Conservation (phyloP, 305 asterid genomes). For the Rubia tinctorum region DNA sequence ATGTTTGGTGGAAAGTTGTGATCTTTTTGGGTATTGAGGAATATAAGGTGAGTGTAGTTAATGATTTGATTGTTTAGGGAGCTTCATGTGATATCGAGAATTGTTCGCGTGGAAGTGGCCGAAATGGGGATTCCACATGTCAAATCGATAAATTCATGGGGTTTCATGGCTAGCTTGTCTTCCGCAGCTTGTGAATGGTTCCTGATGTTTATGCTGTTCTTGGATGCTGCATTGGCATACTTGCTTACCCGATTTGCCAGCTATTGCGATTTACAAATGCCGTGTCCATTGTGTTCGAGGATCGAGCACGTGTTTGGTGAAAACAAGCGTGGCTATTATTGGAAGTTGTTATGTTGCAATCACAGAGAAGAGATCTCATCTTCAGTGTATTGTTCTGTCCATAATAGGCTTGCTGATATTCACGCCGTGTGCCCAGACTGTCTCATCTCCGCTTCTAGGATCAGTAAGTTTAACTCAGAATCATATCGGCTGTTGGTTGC, state of each 20-base stretch:
- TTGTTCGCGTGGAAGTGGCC: conserved; percentile 38
- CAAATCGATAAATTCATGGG: conserved; percentile 34
- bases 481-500: conserved; percentile 47
- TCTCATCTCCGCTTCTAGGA: conserved; percentile 38
- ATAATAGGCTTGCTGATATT: conserved; percentile 53
- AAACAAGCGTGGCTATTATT: conserved; percentile 37
- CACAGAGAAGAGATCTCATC: conserved; percentile 77
- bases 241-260: conserved; percentile 54
- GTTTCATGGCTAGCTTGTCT: conserved; percentile 53
- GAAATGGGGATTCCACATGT: conserved; percentile 37
- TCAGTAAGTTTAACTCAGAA: conserved; percentile 35
- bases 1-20: neutral
- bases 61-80: conserved; percentile 19
- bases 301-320: conserved; percentile 39
- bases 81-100: conserved; percentile 27
- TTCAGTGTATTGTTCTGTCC: conserved; percentile 51
- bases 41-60: conserved; percentile 4
- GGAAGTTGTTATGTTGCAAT: conserved; percentile 45
- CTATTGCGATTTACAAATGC: conserved; percentile 52
- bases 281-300: conserved; percentile 77
- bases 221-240: conserved; percentile 56
- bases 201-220: conserved; percentile 59
- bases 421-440: conserved; percentile 77
- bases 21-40: neutral
- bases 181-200: conserved; percentile 90